phyloP scores from a whole-genome alignment of 192 early-diverging fungal species.

The Oehlia diaphana region DNA sequence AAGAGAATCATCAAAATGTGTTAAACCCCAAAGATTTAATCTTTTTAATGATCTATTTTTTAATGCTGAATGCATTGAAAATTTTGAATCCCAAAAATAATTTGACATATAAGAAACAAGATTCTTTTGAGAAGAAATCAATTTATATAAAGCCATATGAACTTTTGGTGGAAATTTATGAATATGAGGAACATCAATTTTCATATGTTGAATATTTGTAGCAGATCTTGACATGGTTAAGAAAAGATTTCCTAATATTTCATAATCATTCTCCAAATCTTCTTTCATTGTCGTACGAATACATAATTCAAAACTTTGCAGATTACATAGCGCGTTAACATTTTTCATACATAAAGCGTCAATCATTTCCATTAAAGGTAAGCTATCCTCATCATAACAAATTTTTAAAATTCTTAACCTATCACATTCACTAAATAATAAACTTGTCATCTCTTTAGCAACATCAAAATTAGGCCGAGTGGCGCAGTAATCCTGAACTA shows the following conservation, averaged over 20 bases:
- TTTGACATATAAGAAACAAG: not conserved
- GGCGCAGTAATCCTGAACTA: not conserved
- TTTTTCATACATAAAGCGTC: not conserved
- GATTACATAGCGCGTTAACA: not conserved
- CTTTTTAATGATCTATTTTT: not conserved
- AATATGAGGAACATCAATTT: not conserved
- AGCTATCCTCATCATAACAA: not conserved
- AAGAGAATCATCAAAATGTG: not conserved
- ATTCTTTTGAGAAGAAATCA: constrained; percentile 1
- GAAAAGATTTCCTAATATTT: not conserved
- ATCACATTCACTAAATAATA: constrained; percentile 4
- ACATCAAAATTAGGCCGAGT: not conserved
- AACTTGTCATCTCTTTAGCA: not conserved
- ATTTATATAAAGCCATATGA: not conserved
- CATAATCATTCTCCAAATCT: not conserved
- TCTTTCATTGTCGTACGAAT: not conserved
- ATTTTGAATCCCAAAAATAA: constrained; percentile 14
- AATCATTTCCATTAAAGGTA: not conserved
- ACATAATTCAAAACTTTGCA: not conserved
- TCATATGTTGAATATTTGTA: constrained; percentile 21
- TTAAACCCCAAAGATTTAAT: constrained; percentile 12
- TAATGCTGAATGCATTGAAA: not conserved
- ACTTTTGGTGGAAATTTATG: not conserved
- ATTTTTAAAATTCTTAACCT: not conserved
- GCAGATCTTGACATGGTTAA: not conserved